Evolutionary conservation across 164 flowering plant genomes (phyloP).

Genomic region (Dillenia suffruticosa): DNA sequence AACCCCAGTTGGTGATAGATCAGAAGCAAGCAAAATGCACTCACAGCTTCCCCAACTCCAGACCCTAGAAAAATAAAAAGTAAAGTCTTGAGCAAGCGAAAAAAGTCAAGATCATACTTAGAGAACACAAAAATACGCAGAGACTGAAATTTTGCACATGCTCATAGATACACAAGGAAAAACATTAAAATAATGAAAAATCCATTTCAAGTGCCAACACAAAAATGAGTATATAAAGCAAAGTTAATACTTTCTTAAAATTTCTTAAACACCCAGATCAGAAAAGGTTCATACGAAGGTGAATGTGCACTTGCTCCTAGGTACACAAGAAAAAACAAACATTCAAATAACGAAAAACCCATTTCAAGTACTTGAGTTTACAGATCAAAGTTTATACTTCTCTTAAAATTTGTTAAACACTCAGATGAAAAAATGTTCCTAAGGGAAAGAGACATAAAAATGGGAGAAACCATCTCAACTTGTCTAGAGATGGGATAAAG

Average conservation of each 20-base stretch:
- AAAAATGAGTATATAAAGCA: not conserved
- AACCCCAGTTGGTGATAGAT: not conserved
- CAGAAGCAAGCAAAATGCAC: too few relatives aligned
- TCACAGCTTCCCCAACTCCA: not conserved
- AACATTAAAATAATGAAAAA: not conserved
- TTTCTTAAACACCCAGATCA: constrained; percentile 4
- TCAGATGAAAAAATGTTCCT: too few relatives aligned
- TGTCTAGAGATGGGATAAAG: not conserved
- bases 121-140: not conserved
- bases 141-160: constrained; percentile 1
- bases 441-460: constrained; percentile 3
- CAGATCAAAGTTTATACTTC: too few relatives aligned
- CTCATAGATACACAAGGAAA: not conserved
- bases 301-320: not conserved
- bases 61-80: not conserved
- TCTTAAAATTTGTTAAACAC: too few relatives aligned
- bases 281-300: not conserved
- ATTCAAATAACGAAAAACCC: not conserved
- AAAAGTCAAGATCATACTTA: not conserved
- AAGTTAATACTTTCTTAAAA: too few relatives aligned
- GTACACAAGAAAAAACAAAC: not conserved
- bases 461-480: constrained; percentile 4
- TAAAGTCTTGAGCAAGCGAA: not conserved
- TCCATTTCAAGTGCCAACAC: constrained; percentile 1
- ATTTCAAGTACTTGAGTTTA: not conserved